Evolutionary conservation across 305 asterid genomes (phyloP).

Genomic region (Andrographis paniculata): DNA sequence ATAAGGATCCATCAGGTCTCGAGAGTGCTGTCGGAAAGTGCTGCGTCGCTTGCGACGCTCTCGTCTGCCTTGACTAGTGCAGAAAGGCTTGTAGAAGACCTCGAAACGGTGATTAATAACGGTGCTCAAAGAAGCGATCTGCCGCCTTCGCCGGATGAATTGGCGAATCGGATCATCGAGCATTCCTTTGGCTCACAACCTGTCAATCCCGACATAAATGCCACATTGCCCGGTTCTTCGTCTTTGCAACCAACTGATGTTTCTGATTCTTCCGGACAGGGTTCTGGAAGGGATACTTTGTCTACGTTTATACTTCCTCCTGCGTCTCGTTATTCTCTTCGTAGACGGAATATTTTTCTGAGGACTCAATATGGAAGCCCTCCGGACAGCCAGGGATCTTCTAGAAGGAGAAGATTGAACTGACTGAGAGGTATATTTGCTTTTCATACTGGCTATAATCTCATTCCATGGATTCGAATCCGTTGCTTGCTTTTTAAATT

Average conservation of each 20-base stretch:
- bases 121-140: no score
- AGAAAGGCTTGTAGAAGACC: constrained; percentile 45
- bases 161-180: not conserved
- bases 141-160: constrained; percentile 13
- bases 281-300: not conserved
- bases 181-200: constrained; percentile 19
- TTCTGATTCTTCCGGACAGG: constrained; percentile 17
- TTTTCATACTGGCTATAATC: no score
- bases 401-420: constrained; percentile 23
- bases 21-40: constrained; percentile 36
- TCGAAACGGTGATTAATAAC: constrained; percentile 32
- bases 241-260: constrained; percentile 25
- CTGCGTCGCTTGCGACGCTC: constrained; percentile 41
- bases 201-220: constrained; percentile 17
- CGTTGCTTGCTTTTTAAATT: no score
- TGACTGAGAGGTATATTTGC: no score
- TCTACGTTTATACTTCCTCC: not conserved
- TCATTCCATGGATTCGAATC: no score
- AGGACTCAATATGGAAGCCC: constrained; percentile 20
- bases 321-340: not conserved
- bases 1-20: not conserved
- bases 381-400: constrained; percentile 27
- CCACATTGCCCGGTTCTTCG: constrained; percentile 18
- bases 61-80: constrained; percentile 45
- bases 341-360: no score